Conservation (phyloP, 2,329 filamentous ascomycete species). For the Fusarium hainanense region DNA sequence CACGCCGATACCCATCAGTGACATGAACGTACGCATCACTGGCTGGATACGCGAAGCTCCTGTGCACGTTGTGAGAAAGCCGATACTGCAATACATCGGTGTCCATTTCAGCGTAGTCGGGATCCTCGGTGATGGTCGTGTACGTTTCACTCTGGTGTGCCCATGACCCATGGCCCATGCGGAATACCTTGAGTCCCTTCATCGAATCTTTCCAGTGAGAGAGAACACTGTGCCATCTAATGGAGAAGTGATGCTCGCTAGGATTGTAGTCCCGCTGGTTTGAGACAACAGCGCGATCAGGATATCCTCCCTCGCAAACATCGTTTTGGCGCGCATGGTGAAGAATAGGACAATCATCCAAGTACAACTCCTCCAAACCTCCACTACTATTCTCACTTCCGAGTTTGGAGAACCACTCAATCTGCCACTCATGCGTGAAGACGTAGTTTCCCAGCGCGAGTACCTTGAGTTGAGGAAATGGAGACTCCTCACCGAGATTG, state of each 20-base stretch:
- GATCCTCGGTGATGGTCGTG: accelerated
- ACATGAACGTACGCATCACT: neutral
- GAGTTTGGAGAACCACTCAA: slow-evolving; percentile 58
- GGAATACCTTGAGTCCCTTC: slow-evolving; percentile 20
- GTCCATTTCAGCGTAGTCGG: neutral
- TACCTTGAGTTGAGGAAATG: slow-evolving; percentile 53
- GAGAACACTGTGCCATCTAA: slow-evolving; percentile 30
- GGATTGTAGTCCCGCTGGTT: accelerated
- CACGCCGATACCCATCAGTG: neutral
- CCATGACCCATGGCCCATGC: neutral
- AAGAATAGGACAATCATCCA: slow-evolving; percentile 57
- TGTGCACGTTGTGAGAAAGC: neutral
- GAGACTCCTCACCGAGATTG: neutral
- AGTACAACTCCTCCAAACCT: slow-evolving; percentile 53
- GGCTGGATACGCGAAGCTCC: neutral
- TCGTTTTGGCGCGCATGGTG: slow-evolving; percentile 6
- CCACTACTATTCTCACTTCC: slow-evolving; percentile 23
- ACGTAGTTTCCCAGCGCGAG: slow-evolving; percentile 55
- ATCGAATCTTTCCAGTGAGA: slow-evolving; percentile 13
- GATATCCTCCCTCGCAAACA: slow-evolving; percentile 5
- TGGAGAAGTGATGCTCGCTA: neutral
- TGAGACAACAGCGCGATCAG: neutral
- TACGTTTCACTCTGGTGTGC: neutral
- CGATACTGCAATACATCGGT: neutral
- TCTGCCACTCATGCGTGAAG: slow-evolving; percentile 58